phyloP scores from a whole-genome alignment of 306 rosid genomes.

The Bauhinia variegata region DNA sequence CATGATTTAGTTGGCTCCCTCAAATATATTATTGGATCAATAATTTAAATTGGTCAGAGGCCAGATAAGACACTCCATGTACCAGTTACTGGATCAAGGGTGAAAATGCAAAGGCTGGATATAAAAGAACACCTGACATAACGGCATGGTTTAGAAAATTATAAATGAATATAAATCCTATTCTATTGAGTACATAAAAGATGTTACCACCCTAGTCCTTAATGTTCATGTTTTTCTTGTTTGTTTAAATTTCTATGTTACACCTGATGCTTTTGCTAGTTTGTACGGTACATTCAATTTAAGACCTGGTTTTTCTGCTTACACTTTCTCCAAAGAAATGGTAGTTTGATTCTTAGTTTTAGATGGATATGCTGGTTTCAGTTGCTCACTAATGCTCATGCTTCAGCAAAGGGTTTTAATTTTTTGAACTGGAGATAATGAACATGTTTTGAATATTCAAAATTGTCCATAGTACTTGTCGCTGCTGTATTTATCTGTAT shows the following conservation, averaged over 20 bases:
- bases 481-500: no score
- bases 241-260: slow-evolving; percentile 7
- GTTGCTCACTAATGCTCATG: not conserved
- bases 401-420: not conserved
- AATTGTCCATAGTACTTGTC: not conserved
- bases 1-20: slow-evolving; percentile 15
- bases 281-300: slow-evolving; percentile 7
- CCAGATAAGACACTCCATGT: slow-evolving; percentile 17
- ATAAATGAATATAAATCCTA: not conserved
- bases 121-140: not conserved
- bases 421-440: not conserved
- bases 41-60: slow-evolving; percentile 20
- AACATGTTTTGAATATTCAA: not conserved
- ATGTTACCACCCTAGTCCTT: not conserved
- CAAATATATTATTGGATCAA: not conserved
- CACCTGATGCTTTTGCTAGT: slow-evolving; percentile 17
- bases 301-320: not conserved
- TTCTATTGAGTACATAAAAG: slow-evolving; percentile 6
- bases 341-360: slow-evolving; percentile 11
- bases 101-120: not conserved
- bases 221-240: slow-evolving; percentile 9
- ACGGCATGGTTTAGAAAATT: no score
- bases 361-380: slow-evolving; percentile 1
- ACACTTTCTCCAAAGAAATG: not conserved
- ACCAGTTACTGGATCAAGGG: slow-evolving; percentile 14